A percentile compares a stretch with the other conserved stretches of the same genome.
Conservation (phyloP, 306 rosid species). For the Crataegus laevigata region DNA sequence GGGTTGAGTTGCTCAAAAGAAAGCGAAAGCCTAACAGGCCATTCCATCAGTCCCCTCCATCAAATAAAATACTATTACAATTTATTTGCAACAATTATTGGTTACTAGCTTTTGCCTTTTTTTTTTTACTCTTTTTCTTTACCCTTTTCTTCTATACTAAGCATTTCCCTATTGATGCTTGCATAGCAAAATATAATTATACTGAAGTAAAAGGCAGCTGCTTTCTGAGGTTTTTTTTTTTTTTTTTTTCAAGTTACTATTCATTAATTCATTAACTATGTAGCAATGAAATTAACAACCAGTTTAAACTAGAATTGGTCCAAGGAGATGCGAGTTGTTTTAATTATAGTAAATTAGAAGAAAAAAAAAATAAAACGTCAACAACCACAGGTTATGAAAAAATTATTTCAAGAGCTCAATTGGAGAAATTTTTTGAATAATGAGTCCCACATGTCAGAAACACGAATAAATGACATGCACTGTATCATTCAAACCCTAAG, state of each 20-base stretch:
- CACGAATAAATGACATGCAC: background rate
- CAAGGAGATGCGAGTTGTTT: background rate
- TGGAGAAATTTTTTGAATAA: background rate
- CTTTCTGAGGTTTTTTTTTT: background rate
- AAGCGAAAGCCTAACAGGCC: background rate
- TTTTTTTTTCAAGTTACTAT: background rate
- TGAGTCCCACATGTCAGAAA: background rate
- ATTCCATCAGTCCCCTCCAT: background rate
- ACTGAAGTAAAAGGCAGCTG: background rate
- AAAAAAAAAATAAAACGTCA: too few relatives aligned
- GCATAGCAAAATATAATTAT: background rate
- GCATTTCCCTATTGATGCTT: background rate
- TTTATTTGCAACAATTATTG: constrained; percentile 5
- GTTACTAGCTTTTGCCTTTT: background rate
- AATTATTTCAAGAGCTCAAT: background rate
- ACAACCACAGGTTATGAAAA: background rate
- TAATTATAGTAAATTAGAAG: background rate
- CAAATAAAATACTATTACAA: background rate
- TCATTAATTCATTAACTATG: background rate
- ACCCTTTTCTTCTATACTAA: background rate
- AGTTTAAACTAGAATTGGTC: background rate
- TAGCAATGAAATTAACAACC: background rate
- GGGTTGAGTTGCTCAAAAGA: constrained; percentile 2
- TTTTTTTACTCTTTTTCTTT: background rate
- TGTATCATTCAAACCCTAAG: background rate